Percentiles rank a stretch among this genome's conserved stretches.
Evolutionary conservation across 2,329 filamentous ascomycete species (phyloP).

Genomic region (Coniochaeta sp.): DNA sequence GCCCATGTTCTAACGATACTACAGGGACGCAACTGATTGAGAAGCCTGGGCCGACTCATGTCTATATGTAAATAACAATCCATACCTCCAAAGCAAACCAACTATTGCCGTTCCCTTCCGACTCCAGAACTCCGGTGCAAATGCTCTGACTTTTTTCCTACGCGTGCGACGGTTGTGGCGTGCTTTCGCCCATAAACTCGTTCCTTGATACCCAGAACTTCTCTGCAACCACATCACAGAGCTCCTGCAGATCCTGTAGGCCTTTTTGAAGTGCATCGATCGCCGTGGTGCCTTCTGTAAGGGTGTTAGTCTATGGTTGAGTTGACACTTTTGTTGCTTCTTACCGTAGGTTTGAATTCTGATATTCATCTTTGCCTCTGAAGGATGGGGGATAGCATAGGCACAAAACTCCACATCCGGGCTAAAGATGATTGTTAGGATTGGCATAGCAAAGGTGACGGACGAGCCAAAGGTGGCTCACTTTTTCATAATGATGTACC

Average conservation of each 20-base stretch:
- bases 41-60: slow-evolving; percentile 1
- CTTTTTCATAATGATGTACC: slow-evolving; percentile 99
- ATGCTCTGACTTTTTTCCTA: background rate
- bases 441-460: background rate
- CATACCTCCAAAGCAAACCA: slow-evolving; percentile 9
- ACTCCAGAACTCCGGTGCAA: background rate
- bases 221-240: slow-evolving; percentile 90
- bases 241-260: slow-evolving; percentile 76
- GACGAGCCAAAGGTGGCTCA: slow-evolving; percentile 34
- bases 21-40: slow-evolving; percentile 39
- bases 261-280: slow-evolving; percentile 87
- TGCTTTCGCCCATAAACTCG: slow-evolving; percentile 35
- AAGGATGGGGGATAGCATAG: slow-evolving; percentile 95
- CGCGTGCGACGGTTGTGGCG: background rate
- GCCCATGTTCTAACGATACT: background rate
- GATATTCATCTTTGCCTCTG: slow-evolving; percentile 93
- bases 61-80: slow-evolving; percentile 27
- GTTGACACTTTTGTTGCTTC: background rate
- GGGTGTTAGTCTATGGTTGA: slow-evolving; percentile 8
- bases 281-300: slow-evolving; percentile 67
- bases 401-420: slow-evolving; percentile 97
- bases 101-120: background rate
- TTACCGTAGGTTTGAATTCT: slow-evolving; percentile 88
- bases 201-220: slow-evolving; percentile 71
- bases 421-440: slow-evolving; percentile 39